These are phyloP conservation scores for Paraphaeosphaeria minitans DNA, from an alignment of 2,329 filamentous ascomycete genomes.

Conservation along the genomic window DNA sequence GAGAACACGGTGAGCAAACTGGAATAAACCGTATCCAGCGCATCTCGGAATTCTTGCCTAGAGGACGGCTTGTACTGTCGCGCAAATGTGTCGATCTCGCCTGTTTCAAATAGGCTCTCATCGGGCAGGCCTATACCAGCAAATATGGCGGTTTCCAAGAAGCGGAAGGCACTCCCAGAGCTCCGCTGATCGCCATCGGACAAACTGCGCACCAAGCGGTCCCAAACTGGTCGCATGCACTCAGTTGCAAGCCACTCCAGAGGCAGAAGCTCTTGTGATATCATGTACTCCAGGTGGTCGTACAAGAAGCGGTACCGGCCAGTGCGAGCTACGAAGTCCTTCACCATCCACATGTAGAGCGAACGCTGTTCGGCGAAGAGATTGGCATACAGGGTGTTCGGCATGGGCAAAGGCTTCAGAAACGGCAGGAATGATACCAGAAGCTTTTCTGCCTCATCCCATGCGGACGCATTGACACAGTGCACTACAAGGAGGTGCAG, in stretches of 20 bases:
- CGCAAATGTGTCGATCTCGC: conserved; percentile 21
- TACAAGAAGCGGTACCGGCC: conserved; percentile 42
- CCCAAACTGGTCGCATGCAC: conserved; percentile 43
- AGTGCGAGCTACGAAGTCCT: conserved; percentile 34
- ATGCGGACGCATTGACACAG: conserved; percentile 38
- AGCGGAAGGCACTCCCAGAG: conserved; percentile 30
- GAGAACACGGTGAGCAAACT: conserved; percentile 42
- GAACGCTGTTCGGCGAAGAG: conserved; percentile 34
- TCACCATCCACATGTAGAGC: conserved; percentile 33
- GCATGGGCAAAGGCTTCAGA: conserved; percentile 30
- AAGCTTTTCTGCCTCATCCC: conserved; percentile 44
- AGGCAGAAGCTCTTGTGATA: conserved; percentile 41
- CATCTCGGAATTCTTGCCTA: conserved; percentile 36
- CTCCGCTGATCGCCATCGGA: conserved; percentile 35
- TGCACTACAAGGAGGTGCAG: conserved; percentile 34
- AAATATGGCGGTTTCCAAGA: conserved; percentile 38
- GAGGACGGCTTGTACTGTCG: conserved; percentile 32
- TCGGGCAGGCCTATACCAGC: conserved; percentile 38
- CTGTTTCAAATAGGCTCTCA: conserved; percentile 27
- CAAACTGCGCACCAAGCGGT: conserved; percentile 39
- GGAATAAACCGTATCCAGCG: conserved; percentile 42
- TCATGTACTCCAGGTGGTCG: conserved; percentile 40
- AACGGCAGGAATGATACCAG: conserved; percentile 33
- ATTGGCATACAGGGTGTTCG: conserved; percentile 31
- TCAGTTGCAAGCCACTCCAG: conserved; percentile 48